Conservation (phyloP, 2,329 filamentous ascomycete genomes). For the Escovopsis sp. region DNA sequence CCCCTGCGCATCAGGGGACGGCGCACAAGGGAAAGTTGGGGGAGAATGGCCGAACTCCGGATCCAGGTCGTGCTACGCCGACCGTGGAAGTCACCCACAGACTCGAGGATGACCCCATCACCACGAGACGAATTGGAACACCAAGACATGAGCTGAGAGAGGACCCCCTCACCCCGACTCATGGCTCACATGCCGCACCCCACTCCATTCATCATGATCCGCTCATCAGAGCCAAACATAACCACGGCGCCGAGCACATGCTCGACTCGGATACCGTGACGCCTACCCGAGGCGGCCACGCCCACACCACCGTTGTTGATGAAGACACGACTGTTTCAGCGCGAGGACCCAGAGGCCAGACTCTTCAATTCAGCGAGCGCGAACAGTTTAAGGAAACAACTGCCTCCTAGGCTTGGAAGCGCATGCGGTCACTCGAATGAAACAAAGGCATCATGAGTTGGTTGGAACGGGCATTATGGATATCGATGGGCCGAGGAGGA, state of each 20-base stretch:
- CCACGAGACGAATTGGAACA: neutral
- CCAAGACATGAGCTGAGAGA: slow-evolving; percentile 2
- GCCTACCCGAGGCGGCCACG: neutral
- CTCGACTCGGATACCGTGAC: slow-evolving; percentile 3
- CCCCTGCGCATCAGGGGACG: slow-evolving; percentile 5
- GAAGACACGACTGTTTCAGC: neutral
- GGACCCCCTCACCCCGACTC: neutral
- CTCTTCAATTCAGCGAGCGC: too few species aligned
- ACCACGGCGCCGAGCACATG: neutral
- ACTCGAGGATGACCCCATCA: slow-evolving; percentile 4
- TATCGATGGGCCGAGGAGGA: too few species aligned
- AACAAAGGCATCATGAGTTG: too few species aligned
- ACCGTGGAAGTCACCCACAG: slow-evolving; percentile 2
- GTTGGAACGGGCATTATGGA: too few species aligned
- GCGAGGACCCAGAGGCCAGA: neutral
- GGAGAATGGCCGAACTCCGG: slow-evolving; percentile 5
- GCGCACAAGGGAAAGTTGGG: neutral
- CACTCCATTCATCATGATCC: slow-evolving; percentile 5
- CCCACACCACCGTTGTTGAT: slow-evolving; percentile 2
- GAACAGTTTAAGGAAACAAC: too few species aligned
- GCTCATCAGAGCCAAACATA: neutral
- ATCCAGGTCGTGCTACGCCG: slow-evolving; percentile 1
- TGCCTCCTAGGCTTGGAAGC: too few species aligned
- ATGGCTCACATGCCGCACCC: neutral
- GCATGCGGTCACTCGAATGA: too few species aligned